These are phyloP conservation scores for Trichoderma gamsii DNA, from an alignment of 495 filamentous ascomycete species.

Conservation along the genomic window DNA sequence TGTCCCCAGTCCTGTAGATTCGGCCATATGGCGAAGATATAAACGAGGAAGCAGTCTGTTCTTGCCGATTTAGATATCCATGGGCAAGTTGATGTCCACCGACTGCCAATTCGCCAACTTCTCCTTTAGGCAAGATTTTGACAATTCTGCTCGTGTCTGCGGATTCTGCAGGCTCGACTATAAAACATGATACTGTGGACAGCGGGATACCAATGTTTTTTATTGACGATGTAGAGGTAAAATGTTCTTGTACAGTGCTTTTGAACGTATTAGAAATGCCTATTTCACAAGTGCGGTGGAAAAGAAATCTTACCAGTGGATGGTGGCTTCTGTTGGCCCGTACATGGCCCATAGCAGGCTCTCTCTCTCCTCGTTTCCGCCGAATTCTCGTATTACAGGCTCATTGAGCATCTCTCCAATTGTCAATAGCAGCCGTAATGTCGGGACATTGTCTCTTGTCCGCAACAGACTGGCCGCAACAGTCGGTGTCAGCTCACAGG, in stretches of 20 bases:
- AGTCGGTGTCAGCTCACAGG: constrained; percentile 76
- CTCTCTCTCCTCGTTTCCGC: constrained; percentile 32
- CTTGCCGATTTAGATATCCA: constrained; percentile 75
- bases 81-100: constrained; percentile 73
- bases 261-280: neutral
- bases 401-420: constrained; percentile 84
- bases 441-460: constrained; percentile 53
- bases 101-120: constrained; percentile 73
- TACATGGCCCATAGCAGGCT: constrained; percentile 78
- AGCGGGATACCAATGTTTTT: constrained; percentile 67
- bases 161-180: constrained; percentile 42
- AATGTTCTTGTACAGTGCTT: constrained; percentile 37
- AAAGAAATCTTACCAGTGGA: constrained; percentile 50
- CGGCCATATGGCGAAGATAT: constrained; percentile 46
- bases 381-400: constrained; percentile 67
- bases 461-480: constrained; percentile 65
- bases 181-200: constrained; percentile 68
- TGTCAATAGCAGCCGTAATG: constrained; percentile 60
- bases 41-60: constrained; percentile 69
- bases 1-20: constrained; percentile 83
- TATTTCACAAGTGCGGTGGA: neutral
- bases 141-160: constrained; percentile 24
- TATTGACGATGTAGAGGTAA: constrained; percentile 37
- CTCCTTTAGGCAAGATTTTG: constrained; percentile 55
- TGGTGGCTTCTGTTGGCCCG: constrained; percentile 77